A percentile compares a stretch with the other conserved stretches of the same genome.
phyloP scores from a whole-genome alignment of 179 eudicot genomes.

The Drosera spatulata region DNA sequence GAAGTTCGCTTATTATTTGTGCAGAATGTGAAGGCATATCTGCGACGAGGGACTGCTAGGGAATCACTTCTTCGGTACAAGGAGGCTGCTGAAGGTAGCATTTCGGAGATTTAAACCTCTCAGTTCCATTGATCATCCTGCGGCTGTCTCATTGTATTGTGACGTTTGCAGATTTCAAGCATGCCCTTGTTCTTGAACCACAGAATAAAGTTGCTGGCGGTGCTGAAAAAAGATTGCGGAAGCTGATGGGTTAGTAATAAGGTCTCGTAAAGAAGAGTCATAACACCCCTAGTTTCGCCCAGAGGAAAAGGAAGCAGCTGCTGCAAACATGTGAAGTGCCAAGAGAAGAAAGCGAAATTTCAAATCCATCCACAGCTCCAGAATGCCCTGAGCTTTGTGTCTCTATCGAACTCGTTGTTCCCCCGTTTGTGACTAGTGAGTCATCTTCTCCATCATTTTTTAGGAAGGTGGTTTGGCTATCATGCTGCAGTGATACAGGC shows the following conservation, averaged over 20 bases:
- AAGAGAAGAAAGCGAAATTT: too few species aligned
- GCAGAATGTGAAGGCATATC: slow-evolving; percentile 89
- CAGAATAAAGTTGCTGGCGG: slow-evolving; percentile 57
- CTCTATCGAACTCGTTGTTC: background rate
- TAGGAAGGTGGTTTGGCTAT: too few species aligned
- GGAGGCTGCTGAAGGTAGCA: slow-evolving; percentile 72
- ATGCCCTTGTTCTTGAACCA: slow-evolving; percentile 86
- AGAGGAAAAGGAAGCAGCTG: too few species aligned
- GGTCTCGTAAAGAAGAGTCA: too few species aligned
- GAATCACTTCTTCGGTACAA: slow-evolving; percentile 59
- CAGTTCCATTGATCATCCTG: background rate
- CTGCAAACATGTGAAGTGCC: too few species aligned
- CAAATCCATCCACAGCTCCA: too few species aligned
- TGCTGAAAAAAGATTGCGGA: slow-evolving; percentile 69
- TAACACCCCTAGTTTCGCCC: too few species aligned
- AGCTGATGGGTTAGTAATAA: slow-evolving; percentile 22
- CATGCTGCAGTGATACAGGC: too few species aligned
- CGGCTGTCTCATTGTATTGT: background rate
- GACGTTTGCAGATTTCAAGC: slow-evolving; percentile 67
- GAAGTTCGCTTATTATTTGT: background rate
- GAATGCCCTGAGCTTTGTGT: too few species aligned
- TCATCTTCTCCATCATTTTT: too few species aligned
- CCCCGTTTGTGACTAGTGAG: too few species aligned
- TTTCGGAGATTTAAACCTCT: background rate
- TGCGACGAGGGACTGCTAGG: slow-evolving; percentile 87